Percentiles rank a stretch among this genome's conserved stretches.
Evolutionary conservation across 495 filamentous ascomycete species (phyloP).

Genomic region (Hyaloscypha bicolor): DNA sequence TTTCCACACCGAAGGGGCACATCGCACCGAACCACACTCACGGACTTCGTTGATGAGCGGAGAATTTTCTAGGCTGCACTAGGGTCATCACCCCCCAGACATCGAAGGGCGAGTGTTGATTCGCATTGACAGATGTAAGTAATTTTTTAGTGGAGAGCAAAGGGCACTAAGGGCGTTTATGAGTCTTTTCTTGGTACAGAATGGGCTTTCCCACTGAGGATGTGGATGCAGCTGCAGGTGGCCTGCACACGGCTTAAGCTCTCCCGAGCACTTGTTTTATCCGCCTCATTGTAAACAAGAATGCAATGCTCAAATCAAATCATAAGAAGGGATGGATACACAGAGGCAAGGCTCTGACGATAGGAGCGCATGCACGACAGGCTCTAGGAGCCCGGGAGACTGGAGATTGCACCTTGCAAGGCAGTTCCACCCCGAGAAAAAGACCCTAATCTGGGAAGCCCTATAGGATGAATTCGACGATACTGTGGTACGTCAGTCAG

Average conservation of each 20-base stretch:
- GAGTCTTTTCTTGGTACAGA: neutral
- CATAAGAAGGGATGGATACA: neutral
- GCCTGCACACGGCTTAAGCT: neutral
- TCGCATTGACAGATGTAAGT: neutral
- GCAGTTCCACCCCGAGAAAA: neutral
- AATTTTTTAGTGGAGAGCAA: neutral
- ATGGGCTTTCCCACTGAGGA: neutral
- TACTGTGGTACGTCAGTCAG: neutral
- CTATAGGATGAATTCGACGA: neutral
- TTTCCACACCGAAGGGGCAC: neutral
- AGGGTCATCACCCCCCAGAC: neutral
- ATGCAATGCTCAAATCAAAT: neutral
- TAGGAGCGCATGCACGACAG: neutral
- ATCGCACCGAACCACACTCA: constrained; percentile 13
- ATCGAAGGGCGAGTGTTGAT: neutral
- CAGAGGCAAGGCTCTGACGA: neutral
- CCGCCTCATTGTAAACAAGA: neutral
- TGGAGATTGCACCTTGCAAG: neutral
- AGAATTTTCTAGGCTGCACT: constrained; percentile 17
- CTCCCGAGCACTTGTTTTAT: neutral
- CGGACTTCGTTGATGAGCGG: neutral
- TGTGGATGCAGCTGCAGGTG: neutral
- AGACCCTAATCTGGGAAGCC: neutral
- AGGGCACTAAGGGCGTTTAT: neutral
- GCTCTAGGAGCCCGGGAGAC: neutral